A percentile compares a stretch with the other conserved stretches of the same genome.
Conservation (phyloP, 1,284 basidiomycete species). For the Coniophora puteana region DNA sequence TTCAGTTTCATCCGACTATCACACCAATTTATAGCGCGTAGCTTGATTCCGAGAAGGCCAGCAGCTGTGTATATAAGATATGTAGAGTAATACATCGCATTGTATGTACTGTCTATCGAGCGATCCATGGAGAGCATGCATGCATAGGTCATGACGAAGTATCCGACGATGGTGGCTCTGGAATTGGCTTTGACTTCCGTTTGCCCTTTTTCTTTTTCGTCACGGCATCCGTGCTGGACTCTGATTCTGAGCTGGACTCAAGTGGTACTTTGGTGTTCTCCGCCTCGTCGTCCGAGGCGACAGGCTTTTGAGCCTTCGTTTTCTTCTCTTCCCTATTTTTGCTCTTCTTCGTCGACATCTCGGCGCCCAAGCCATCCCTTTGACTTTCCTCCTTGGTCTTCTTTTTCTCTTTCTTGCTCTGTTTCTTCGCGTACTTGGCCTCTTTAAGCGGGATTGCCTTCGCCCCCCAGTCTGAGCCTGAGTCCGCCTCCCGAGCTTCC, state of each 20-base stretch:
- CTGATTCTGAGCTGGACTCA: not conserved
- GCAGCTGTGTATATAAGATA: too few relatives aligned
- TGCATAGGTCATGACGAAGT: constrained; percentile 6
- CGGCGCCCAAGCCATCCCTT: constrained; percentile 8
- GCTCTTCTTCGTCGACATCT: not conserved
- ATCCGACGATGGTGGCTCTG: not conserved
- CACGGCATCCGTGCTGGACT: not conserved
- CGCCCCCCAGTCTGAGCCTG: too few relatives aligned
- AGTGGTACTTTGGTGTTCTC: constrained; percentile 1
- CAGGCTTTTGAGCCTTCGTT: constrained; percentile 10
- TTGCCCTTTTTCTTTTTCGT: constrained; percentile 20
- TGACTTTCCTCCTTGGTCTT: constrained; percentile 5
- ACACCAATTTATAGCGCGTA: too few relatives aligned
- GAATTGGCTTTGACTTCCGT: too few relatives aligned
- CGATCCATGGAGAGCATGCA: too few relatives aligned
- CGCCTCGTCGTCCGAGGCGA: constrained; percentile 7
- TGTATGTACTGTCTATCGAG: too few relatives aligned
- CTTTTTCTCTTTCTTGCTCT: too few relatives aligned
- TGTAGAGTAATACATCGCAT: too few relatives aligned
- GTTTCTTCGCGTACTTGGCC: too few relatives aligned
- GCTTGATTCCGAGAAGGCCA: too few relatives aligned
- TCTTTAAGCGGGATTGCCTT: too few relatives aligned
- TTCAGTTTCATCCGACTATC: too few relatives aligned
- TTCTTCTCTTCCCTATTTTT: constrained; percentile 8
- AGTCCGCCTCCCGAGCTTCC: constrained; percentile 5